A percentile compares a stretch with the other conserved stretches of the same genome.
Evolutionary conservation across 2,329 filamentous ascomycete genomes (phyloP).

Genomic region (Sporothrix euskadiensis): DNA sequence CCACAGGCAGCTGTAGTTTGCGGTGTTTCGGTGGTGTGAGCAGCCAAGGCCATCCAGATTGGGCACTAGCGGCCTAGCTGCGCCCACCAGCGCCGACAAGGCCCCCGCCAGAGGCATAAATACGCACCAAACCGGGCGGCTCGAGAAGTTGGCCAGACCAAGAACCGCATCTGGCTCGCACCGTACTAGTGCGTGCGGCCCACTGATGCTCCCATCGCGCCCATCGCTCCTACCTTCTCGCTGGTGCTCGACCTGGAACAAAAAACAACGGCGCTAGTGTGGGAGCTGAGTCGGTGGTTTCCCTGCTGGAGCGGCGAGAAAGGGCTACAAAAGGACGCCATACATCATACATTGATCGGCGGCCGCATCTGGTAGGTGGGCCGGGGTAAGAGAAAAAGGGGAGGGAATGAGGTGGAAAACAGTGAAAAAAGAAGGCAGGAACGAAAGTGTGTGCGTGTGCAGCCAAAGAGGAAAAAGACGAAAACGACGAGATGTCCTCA

Average conservation of each 20-base stretch:
- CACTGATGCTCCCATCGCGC: neutral
- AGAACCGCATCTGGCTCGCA: slow-evolving; percentile 18
- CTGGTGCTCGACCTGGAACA: neutral
- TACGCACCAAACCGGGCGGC: slow-evolving; percentile 11
- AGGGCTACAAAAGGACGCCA: slow-evolving; percentile 19
- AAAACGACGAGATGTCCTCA: neutral
- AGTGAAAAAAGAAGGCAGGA: neutral
- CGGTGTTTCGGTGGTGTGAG: neutral
- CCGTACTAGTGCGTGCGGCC: slow-evolving; percentile 17
- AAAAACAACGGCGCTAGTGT: slow-evolving; percentile 13
- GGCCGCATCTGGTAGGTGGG: slow-evolving; percentile 20
- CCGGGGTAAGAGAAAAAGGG: neutral
- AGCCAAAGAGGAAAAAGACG: neutral
- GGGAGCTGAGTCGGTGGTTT: slow-evolving; percentile 20
- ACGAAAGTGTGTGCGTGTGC: neutral
- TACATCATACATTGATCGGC: slow-evolving; percentile 20
- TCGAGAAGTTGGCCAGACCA: slow-evolving; percentile 20
- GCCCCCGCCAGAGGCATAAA: slow-evolving; percentile 12
- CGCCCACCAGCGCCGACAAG: neutral
- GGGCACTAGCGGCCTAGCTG: slow-evolving; percentile 25
- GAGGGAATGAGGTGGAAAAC: no score
- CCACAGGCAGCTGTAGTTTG: neutral
- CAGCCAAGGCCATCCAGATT: slow-evolving; percentile 23
- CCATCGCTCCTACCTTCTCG: neutral
- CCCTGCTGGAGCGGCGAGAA: neutral